phyloP scores from a whole-genome alignment of 2,329 filamentous ascomycete genomes.

The Gaeumannomyces sp. region DNA sequence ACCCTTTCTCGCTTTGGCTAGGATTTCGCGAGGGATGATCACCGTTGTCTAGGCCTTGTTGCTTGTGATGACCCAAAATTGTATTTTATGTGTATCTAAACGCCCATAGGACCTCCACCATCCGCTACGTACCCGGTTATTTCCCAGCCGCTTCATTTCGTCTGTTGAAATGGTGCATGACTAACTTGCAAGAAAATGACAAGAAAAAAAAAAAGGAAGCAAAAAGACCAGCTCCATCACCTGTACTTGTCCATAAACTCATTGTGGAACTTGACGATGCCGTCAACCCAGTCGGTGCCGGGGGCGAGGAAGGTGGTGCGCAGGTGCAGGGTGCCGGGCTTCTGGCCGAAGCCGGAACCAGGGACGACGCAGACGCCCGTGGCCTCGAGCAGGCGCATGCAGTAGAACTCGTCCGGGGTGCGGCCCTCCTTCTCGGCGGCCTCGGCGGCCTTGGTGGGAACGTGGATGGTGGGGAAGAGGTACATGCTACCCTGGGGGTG shows the following conservation, averaged over 20 bases:
- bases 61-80: background rate
- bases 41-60: background rate
- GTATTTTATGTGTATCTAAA: background rate
- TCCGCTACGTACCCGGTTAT: background rate
- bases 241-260: conserved; percentile 82
- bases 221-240: conserved; percentile 20
- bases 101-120: background rate
- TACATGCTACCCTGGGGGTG: conserved; percentile 96
- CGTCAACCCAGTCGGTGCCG: conserved; percentile 87
- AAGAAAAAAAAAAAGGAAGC: background rate
- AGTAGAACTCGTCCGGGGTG: conserved; percentile 88
- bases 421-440: conserved; percentile 70
- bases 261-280: conserved; percentile 84
- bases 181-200: background rate
- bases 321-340: conserved; percentile 86
- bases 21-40: too few species aligned
- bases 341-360: conserved; percentile 90
- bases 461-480: conserved; percentile 88
- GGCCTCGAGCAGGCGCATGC: conserved; percentile 79
- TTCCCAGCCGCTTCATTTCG: background rate
- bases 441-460: conserved; percentile 69
- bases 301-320: conserved; percentile 94
- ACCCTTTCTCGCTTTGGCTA: background rate
- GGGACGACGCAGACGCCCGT: conserved; percentile 94
- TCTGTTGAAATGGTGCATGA: background rate